Base-by-base conservation (phyloP, 306 rosid species). In the Dryas octopetala region DNA sequence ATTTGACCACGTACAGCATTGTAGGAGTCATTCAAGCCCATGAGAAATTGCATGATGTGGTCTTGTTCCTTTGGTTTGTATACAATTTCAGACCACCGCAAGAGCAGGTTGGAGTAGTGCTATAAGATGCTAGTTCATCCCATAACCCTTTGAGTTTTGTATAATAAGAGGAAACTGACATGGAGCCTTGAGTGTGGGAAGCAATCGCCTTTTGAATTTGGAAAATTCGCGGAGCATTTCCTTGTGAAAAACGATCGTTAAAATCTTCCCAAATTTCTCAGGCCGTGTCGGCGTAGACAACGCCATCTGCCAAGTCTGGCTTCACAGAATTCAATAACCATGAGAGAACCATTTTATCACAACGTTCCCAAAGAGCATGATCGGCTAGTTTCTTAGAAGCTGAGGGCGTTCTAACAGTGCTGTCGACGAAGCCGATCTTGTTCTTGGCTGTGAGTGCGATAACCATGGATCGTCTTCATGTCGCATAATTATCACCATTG, bases 21-120 rank as follows among this genome's bases (percentile, higher is more conserved):
- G 28, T 60, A 60, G 26, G 65, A 23, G 4, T 60, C 65, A 60
- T 60, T 60, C 40, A 60, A 23, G 8, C 65, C 65, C 65, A 60
- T 60, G 7, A 60, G 23, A 26, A 60, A 60, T 14, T 60, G 43
- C 65, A 60, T 60, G 62, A 58, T 23, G 26, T 58, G 26, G 6
- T 16, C 62, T 7, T 6, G 26, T 2, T 58, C 38, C n/a, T 58
- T 2, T 23, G 13, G 16, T 58, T 38, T 15, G 4, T 23, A 19
- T n/a, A 23, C n/a, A 10, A 2, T 17, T 23, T 19, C 62, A 19
- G 7, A 3, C 62, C 38, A n/a, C 32, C 26, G 1, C 38, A 58
- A 58, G 11, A 5, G 15, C 62, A 58, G 4, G 62, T 58, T 7
- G 38, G 62, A n/a, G 62, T 0, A 9, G 6, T 4, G 6, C n/a